Percentiles rank a stretch among this genome's conserved stretches.
Evolutionary conservation across 164 flowering plant species (phyloP).

Genomic region (Amborella trichopoda): DNA sequence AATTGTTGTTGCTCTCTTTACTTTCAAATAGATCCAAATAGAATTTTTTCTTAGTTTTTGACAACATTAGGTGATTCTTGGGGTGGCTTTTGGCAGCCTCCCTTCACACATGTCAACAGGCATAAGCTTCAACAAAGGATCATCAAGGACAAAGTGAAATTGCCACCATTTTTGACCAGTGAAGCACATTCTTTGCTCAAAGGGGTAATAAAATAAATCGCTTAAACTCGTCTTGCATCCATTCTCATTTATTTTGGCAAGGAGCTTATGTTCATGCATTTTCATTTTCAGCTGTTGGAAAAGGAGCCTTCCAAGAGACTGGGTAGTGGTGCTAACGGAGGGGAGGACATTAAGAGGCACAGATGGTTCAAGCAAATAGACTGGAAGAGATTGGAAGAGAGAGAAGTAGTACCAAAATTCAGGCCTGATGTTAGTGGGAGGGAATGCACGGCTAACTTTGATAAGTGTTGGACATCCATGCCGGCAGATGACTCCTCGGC

Average conservation of each 20-base stretch:
- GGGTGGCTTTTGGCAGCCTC: slow-evolving; percentile 68
- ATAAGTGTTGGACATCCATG: slow-evolving; percentile 73
- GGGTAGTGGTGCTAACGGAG: slow-evolving; percentile 67
- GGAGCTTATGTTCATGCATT: background rate
- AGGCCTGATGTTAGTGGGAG: slow-evolving; percentile 70
- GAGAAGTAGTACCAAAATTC: slow-evolving; percentile 56
- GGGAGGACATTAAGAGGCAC: slow-evolving; percentile 49
- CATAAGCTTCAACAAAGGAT: slow-evolving; percentile 77
- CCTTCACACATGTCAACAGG: slow-evolving; percentile 52
- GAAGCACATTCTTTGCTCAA: slow-evolving; percentile 80
- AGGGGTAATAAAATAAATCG: slow-evolving; percentile 34
- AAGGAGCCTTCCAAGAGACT: slow-evolving; percentile 68
- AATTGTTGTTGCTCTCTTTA: no score
- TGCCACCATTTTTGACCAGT: slow-evolving; percentile 43
- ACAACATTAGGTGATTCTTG: no score
- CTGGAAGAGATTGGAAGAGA: slow-evolving; percentile 66
- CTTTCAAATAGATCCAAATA: no score
- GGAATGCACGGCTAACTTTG: slow-evolving; percentile 79
- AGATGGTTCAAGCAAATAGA: slow-evolving; percentile 70
- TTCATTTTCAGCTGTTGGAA: slow-evolving; percentile 41
- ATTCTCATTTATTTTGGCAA: background rate
- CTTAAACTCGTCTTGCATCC: background rate
- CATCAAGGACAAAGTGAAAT: slow-evolving; percentile 61
- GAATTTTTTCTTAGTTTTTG: no score
- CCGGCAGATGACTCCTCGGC: slow-evolving; percentile 79